phyloP scores from a whole-genome alignment of 768 basidiomycete genomes.

The Tulasnella sp. region DNA sequence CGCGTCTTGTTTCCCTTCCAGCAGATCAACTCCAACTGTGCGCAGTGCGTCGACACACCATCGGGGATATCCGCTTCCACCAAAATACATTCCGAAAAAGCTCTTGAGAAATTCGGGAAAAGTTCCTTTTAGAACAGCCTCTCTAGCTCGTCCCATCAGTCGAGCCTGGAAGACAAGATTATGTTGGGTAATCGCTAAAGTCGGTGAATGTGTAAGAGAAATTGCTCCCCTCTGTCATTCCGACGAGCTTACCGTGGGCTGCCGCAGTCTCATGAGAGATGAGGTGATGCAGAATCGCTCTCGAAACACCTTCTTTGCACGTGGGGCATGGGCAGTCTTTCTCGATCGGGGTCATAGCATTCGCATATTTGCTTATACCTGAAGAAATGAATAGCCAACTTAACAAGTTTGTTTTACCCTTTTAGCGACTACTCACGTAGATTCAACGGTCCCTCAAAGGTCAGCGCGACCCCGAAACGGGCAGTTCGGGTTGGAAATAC shows the following conservation, averaged over 20 bases:
- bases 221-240: background rate
- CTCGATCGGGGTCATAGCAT: conserved; percentile 64
- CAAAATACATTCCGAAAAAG: conserved; percentile 75
- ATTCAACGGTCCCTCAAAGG: conserved; percentile 70
- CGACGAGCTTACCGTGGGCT: conserved; percentile 57
- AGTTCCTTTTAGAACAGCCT: conserved; percentile 63
- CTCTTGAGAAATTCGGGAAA: conserved; percentile 67
- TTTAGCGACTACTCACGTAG: conserved; percentile 42
- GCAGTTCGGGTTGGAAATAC: conserved; percentile 91
- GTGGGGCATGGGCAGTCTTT: conserved; percentile 77
- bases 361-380: conserved; percentile 61
- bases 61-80: conserved; percentile 63
- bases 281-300: conserved; percentile 66
- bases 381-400: background rate
- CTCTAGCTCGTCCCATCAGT: conserved; percentile 74
- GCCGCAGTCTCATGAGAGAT: conserved; percentile 70
- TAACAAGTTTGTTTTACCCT: background rate
- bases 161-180: conserved; percentile 80
- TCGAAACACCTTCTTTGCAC: conserved; percentile 51
- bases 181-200: conserved; percentile 63
- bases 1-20: conserved; percentile 39
- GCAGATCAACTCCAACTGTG: conserved; percentile 72
- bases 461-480: conserved; percentile 81
- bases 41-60: conserved; percentile 82
- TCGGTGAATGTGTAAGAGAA: background rate